Conservation (phyloP, 768 basidiomycete species). For the Leucocoprinus sp. region DNA sequence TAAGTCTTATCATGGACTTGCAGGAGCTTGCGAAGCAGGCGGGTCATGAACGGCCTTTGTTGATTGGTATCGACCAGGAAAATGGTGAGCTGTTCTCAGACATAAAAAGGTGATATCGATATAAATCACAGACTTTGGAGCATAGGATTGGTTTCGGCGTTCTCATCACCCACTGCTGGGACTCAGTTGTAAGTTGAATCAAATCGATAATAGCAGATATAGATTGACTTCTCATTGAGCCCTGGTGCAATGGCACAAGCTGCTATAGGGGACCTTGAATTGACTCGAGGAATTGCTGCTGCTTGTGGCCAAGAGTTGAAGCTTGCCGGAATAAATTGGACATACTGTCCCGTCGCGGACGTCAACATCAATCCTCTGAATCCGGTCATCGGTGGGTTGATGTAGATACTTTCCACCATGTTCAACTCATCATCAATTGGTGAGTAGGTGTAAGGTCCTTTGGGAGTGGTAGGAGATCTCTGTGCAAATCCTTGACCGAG, state of each 20-base stretch:
- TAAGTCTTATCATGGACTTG: conserved; percentile 36
- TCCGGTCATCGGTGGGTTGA: conserved; percentile 58
- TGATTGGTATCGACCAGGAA: conserved; percentile 71
- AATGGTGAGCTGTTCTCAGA: conserved; percentile 36
- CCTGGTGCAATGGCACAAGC: conserved; percentile 71
- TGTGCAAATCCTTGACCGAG: not conserved
- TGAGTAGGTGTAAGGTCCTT: conserved; percentile 57
- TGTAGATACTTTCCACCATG: not conserved
- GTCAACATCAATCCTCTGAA: conserved; percentile 64
- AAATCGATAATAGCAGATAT: not conserved
- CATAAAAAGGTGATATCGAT: not conserved
- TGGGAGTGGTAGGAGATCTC: conserved; percentile 43
- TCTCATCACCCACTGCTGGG: conserved; percentile 46
- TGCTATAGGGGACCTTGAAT: conserved; percentile 39
- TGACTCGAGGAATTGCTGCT: conserved; percentile 34
- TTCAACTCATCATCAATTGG: conserved; percentile 1
- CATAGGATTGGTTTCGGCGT: conserved; percentile 62
- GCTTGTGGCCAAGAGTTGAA: conserved; percentile 51
- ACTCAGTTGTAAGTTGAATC: conserved; percentile 53
- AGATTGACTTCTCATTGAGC: conserved; percentile 23
- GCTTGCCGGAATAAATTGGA: conserved; percentile 63
- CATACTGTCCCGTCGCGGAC: conserved; percentile 62
- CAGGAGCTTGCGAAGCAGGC: conserved; percentile 49
- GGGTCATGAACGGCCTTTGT: conserved; percentile 46
- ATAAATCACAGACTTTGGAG: not conserved